Conservation (phyloP, 2,329 filamentous ascomycete species). For the Neurospora sp. region DNA sequence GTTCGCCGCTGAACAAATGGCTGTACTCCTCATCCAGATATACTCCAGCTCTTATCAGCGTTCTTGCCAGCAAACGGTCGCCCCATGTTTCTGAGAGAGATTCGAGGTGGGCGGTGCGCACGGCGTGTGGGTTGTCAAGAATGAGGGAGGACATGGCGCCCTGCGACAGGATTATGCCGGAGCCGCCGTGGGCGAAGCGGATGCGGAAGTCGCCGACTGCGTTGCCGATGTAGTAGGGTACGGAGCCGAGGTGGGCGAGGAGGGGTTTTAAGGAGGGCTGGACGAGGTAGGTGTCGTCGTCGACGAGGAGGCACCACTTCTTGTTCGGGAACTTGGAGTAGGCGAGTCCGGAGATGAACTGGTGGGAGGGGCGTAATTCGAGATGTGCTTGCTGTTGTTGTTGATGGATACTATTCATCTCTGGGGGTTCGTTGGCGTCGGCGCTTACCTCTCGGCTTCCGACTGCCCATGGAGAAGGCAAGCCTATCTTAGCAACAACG, state of each 20-base stretch:
- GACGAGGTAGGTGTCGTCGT: constrained; percentile 48
- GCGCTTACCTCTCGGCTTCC: too few species aligned
- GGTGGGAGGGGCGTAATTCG: background rate
- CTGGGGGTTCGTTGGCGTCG: too few species aligned
- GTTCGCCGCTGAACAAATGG: constrained; percentile 46
- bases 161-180: constrained; percentile 41
- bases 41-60: constrained; percentile 41
- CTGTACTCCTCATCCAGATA: constrained; percentile 46
- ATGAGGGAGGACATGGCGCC: constrained; percentile 39
- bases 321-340: constrained; percentile 41
- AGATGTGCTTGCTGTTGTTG: too few species aligned
- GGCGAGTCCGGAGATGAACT: constrained; percentile 45
- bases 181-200: constrained; percentile 48
- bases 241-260: constrained; percentile 38
- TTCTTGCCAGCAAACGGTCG: constrained; percentile 43
- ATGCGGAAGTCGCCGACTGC: constrained; percentile 45
- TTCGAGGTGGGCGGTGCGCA: constrained; percentile 33
- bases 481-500: too few species aligned
- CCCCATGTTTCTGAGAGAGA: constrained; percentile 43
- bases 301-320: constrained; percentile 49
- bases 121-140: constrained; percentile 28
- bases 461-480: too few species aligned
- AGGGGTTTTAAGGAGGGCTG: constrained; percentile 37
- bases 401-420: too few species aligned
- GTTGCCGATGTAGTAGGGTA: constrained; percentile 44